Evolutionary conservation across 805 yeast genomes (phyloP), one percentile per base, ranked within the genome.

Genomic region (Starmerella sp.): DNA sequence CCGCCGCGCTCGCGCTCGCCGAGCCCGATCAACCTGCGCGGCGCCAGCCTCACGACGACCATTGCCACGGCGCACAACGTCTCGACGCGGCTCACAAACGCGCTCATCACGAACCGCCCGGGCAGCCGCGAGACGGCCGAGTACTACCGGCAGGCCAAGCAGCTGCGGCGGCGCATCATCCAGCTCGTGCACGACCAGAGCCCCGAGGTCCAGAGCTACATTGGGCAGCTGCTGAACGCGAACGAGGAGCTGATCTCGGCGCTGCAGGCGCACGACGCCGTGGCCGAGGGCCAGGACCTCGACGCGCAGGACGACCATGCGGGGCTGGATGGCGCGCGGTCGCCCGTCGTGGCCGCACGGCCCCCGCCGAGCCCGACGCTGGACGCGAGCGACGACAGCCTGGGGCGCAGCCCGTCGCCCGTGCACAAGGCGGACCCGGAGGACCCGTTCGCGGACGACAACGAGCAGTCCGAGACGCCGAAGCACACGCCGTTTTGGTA

Each of bases 221-320:
- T 93, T 59, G 97, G 97, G n/a, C 77, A 87, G 45, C 75, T 93
- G 59, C 80, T 93, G 55, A 83, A 80, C 62, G 95, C 96, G 46
- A 93, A 93, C 66, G 98, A 93, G 63, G 90, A 87, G 66, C 76
- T 93, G 57, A 95, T 93, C 6, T 72, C 73, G 4, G 83, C 89
- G 0, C 75, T 93, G 63, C 79, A 81, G 62, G 70, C 73, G 52
- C 90, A 80, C 66, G 95, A 90, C 56, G 75, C 76, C 13, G 62
- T 56, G 5, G 28, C 50, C 8, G 51, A 53, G 39, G 52, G 53
- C 31, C 54, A 31, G 46, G 48, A 36, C 7, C 48, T 58, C 4
- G 50, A 31, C 32, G 47, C 39, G 28, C 57, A 41, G 39, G 50
- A 54, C 48, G 48, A 68, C 69, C 79, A 61, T 53, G 73, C 11